These are phyloP conservation scores for Eremomyces bilateralis DNA, from an alignment of 495 filamentous ascomycete species.

Conservation along the genomic window DNA sequence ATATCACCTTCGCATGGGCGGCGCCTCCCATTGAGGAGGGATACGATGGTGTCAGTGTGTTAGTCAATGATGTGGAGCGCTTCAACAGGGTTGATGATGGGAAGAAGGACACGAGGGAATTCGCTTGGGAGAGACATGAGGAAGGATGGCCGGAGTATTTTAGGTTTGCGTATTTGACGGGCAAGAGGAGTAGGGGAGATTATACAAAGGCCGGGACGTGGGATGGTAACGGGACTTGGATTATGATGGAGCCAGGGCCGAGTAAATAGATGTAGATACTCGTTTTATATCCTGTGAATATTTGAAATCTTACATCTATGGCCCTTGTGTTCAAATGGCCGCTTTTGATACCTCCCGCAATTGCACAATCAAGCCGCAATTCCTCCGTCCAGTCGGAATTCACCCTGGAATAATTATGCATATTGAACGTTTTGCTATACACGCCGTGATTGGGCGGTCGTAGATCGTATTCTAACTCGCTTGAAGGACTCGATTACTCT, in stretches of 20 bases:
- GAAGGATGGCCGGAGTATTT: slow-evolving; percentile 45
- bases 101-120: slow-evolving; percentile 2
- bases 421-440: no score
- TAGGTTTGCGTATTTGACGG: slow-evolving; percentile 60
- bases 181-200: slow-evolving; percentile 37
- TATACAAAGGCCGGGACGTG: slow-evolving; percentile 72
- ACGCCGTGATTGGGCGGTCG: no score
- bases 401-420: no score
- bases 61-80: slow-evolving; percentile 89
- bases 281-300: background rate
- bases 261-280: slow-evolving; percentile 7
- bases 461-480: no score
- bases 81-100: slow-evolving; percentile 23
- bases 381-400: no score
- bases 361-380: no score
- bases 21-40: slow-evolving; percentile 17
- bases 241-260: slow-evolving; percentile 25
- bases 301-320: background rate
- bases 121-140: slow-evolving; percentile 10
- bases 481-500: no score
- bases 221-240: slow-evolving; percentile 48
- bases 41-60: slow-evolving; percentile 61
- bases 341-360: no score
- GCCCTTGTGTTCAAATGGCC: no score
- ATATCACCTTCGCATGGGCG: slow-evolving; percentile 37